Percentiles rank a stretch among this genome's conserved stretches.
Evolutionary conservation across 192 early-diverging fungal species (phyloP).

Genomic region (Helicostylum pulchrum): DNA sequence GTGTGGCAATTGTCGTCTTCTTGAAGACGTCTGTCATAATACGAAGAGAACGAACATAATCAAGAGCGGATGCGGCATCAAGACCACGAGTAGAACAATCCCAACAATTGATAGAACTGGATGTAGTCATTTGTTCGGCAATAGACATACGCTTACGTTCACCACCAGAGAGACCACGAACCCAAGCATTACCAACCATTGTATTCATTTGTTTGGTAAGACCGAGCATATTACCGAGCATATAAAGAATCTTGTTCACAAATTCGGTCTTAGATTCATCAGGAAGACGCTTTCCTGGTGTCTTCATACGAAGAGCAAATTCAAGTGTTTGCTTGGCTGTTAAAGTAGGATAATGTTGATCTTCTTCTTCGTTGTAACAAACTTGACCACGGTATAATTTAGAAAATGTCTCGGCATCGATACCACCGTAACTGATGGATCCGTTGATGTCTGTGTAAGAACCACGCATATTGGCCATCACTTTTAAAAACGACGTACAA

Average conservation of each 20-base stretch:
- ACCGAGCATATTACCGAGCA: constrained; percentile 50
- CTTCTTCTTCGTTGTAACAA: constrained; percentile 79
- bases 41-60: constrained; percentile 73
- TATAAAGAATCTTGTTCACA: constrained; percentile 43
- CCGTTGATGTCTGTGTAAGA: constrained; percentile 52
- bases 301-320: constrained; percentile 75
- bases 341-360: constrained; percentile 75
- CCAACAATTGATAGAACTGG: constrained; percentile 56
- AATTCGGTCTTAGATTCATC: constrained; percentile 48
- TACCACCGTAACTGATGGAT: constrained; percentile 63
- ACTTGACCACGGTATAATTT: constrained; percentile 70
- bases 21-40: constrained; percentile 68
- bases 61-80: constrained; percentile 78
- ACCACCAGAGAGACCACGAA: constrained; percentile 79
- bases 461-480: constrained; percentile 56
- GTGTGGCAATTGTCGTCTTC: constrained; percentile 56
- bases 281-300: constrained; percentile 52
- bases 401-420: constrained; percentile 55
- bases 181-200: constrained; percentile 69
- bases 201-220: constrained; percentile 65
- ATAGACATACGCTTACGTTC: constrained; percentile 78
- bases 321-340: constrained; percentile 76
- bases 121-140: constrained; percentile 70
- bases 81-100: constrained; percentile 68
- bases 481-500: constrained; percentile 62